phyloP scores from a whole-genome alignment of 2,329 filamentous ascomycete species.

The Plectosphaerella sp. region DNA sequence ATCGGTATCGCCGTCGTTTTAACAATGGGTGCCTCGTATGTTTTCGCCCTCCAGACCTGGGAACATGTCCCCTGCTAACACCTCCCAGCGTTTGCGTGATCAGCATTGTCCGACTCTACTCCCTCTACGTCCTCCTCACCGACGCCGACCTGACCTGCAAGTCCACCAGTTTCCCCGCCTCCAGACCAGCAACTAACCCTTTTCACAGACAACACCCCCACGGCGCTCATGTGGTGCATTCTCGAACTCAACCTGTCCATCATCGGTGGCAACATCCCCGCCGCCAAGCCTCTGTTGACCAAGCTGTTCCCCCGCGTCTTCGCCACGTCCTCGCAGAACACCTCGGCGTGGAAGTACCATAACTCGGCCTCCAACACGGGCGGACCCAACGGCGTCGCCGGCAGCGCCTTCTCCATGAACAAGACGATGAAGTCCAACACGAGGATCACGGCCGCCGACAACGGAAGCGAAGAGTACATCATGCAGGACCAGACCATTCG shows the following conservation, averaged over 20 bases:
- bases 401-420: conserved; percentile 1
- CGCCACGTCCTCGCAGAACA: conserved; percentile 3
- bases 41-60: background rate
- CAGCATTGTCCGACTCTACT: conserved; percentile 15
- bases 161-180: conserved; percentile 3
- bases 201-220: conserved; percentile 11
- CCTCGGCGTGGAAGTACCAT: conserved; percentile 1
- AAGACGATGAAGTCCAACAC: background rate
- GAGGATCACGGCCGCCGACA: conserved; percentile 1
- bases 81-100: conserved; percentile 11
- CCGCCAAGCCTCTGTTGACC: conserved; percentile 16
- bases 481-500: conserved; percentile 7
- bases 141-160: conserved; percentile 12
- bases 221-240: conserved; percentile 17
- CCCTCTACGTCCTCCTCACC: conserved; percentile 11
- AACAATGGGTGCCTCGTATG: conserved; percentile 18
- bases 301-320: conserved; percentile 13
- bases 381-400: background rate
- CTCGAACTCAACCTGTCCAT: conserved; percentile 20
- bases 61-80: background rate
- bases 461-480: conserved; percentile 11
- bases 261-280: conserved; percentile 17
- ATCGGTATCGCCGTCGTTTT: conserved; percentile 35
- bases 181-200: conserved; percentile 9
- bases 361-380: background rate